A percentile compares a stretch with the other conserved stretches of the same genome.
phyloP scores from a whole-genome alignment of 2,329 filamentous ascomycete species.

The Ceratocystis cubensis region DNA sequence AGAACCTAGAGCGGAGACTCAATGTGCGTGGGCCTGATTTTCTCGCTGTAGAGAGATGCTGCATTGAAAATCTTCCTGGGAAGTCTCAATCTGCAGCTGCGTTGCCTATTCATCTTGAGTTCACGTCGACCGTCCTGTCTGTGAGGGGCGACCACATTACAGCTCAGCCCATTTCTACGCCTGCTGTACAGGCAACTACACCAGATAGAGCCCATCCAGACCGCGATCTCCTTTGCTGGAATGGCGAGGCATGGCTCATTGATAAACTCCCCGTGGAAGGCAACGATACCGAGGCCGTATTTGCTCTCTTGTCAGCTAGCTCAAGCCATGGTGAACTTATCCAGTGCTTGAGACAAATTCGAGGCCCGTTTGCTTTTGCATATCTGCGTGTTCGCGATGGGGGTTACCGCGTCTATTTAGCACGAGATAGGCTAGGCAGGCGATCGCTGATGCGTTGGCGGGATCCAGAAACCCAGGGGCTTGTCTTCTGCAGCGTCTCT shows the following conservation, averaged over 20 bases:
- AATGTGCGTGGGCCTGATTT: background rate
- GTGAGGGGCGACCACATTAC: background rate
- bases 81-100: background rate
- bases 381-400: conserved; percentile 52
- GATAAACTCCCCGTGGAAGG: conserved; percentile 43
- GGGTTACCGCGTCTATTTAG: conserved; percentile 56
- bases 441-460: conserved; percentile 69
- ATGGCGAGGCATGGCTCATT: conserved; percentile 87
- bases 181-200: background rate
- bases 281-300: conserved; percentile 67
- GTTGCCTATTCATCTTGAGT: background rate
- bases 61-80: background rate
- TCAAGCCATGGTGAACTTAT: conserved; percentile 32
- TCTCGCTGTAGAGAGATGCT: background rate
- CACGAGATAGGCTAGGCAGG: conserved; percentile 74
- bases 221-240: conserved; percentile 62
- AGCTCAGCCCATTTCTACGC: background rate
- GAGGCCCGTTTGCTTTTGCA: conserved; percentile 82
- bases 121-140: background rate
- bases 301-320: conserved; percentile 39
- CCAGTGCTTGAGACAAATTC: conserved; percentile 46
- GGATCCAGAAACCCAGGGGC: conserved; percentile 33
- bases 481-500: conserved; percentile 57
- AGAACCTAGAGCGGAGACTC: background rate
- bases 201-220: background rate